Evolutionary conservation across 495 filamentous ascomycete genomes (phyloP), one percentile per base, ranked within the genome.

Genomic region (Daldinia childiae): DNA sequence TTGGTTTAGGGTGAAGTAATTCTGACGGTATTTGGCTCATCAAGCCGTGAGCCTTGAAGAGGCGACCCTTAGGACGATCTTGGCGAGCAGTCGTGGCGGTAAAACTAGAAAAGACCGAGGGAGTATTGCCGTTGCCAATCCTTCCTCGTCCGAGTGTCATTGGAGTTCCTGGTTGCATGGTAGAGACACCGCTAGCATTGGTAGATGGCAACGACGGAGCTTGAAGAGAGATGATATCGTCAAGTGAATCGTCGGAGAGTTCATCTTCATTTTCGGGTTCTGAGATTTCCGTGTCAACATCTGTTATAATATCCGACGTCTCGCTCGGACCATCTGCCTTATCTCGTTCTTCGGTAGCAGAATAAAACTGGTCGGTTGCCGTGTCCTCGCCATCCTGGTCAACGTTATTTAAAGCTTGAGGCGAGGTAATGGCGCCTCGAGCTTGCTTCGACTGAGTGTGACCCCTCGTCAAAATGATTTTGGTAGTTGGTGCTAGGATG

Each of bases 321-420:
- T 79, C 81, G 17, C 78, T 79, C 24, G 73, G 68, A 15, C 74
- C 75, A 64, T 82, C 80, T 14, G 81, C 76, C 61, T 81, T 80
- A 34, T 80, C 77, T 26, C 88, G 86, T 63, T 95, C 93, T 75
- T 97, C 94, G 6, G 90, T 87, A 3, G 93, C 93, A 3, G 93
- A 96, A 73, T 87, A 97, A 78, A 96, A 97, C 71, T 92, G 90
- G 77, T 97, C 94, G 64, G 90, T 95, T 19, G 91, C 88, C 21
- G 92, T 93, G 68, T 94, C 93, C 21, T 89, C 89, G 63, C 94
- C 92, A 8, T 88, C 87, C 59, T 92, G 90, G 12, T 85, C 85
- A 3, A 90, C 85, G 21, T 89, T 88, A 65, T 90, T 89, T 14
- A 90, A 69, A n/a, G 77, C 61, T 27, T 80, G 81, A 7, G 80